Conservation (phyloP, 192 early-diverging fungal species). For the Gonapodya sp. region DNA sequence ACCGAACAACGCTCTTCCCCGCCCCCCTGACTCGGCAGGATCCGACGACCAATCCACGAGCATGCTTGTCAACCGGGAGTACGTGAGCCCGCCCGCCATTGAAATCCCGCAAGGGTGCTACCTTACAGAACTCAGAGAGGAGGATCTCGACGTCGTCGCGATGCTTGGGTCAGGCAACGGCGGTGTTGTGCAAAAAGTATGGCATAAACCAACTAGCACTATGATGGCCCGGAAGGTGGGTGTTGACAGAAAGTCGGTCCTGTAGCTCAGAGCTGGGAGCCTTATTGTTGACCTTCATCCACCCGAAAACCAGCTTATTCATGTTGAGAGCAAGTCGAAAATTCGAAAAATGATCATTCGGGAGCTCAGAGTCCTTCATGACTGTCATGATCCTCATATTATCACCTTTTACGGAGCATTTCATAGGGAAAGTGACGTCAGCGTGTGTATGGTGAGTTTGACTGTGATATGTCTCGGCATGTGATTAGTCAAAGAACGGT, state of each 20-base stretch:
- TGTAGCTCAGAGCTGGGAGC: not conserved
- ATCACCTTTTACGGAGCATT: conserved; percentile 93
- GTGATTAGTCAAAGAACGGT: too few relatives aligned
- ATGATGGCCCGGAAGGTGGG: conserved; percentile 93
- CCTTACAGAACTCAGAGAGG: conserved; percentile 35
- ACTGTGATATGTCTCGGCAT: too few relatives aligned
- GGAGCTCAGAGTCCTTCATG: conserved; percentile 81
- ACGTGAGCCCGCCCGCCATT: not conserved
- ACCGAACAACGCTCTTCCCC: not conserved
- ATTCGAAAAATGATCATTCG: conserved; percentile 65
- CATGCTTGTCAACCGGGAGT: not conserved
- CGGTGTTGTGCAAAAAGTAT: conserved; percentile 83
- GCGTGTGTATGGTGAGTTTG: conserved; percentile 97
- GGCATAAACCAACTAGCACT: conserved; percentile 56
- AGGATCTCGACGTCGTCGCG: conserved; percentile 63
- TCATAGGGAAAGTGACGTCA: conserved; percentile 64
- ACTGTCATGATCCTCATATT: conserved; percentile 85
- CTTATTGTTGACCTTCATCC: not conserved
- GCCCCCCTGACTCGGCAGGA: not conserved
- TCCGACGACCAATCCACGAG: not conserved
- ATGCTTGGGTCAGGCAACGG: conserved; percentile 89
- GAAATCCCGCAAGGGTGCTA: not conserved
- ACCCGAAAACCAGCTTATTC: conserved; percentile 25
- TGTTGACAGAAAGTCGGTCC: not conserved
- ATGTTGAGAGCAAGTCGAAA: conserved; percentile 33